Percentiles rank a stretch among this genome's conserved stretches.
phyloP scores from a whole-genome alignment of 495 filamentous ascomycete species.

The Daldinia grandis region DNA sequence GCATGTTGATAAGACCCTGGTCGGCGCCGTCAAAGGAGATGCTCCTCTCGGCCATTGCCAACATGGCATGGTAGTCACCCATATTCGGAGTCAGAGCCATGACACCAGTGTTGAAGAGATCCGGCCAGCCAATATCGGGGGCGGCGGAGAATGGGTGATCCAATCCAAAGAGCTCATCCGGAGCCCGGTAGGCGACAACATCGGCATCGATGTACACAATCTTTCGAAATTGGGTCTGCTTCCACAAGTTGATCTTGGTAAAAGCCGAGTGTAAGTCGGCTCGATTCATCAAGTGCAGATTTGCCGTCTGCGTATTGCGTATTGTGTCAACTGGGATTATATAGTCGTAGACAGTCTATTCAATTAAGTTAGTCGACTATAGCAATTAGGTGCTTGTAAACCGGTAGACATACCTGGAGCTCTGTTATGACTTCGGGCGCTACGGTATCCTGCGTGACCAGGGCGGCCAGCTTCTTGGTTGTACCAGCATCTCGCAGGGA shows the following conservation, averaged over 20 bases:
- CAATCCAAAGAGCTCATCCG: slow-evolving; percentile 89
- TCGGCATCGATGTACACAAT: slow-evolving; percentile 95
- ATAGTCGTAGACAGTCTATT: slow-evolving; percentile 83
- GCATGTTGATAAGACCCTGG: slow-evolving; percentile 94
- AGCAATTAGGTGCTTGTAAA: slow-evolving; percentile 1
- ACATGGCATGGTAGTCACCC: slow-evolving; percentile 85
- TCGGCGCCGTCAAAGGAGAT: slow-evolving; percentile 98
- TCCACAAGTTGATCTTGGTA: slow-evolving; percentile 97
- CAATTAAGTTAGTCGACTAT: slow-evolving; percentile 12
- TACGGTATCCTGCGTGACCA: slow-evolving; percentile 81
- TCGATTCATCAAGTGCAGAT: slow-evolving; percentile 91
- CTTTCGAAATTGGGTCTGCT: slow-evolving; percentile 84
- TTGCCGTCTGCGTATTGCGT: slow-evolving; percentile 76
- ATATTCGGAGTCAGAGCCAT: slow-evolving; percentile 90
- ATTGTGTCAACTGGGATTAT: slow-evolving; percentile 85
- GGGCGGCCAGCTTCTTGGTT: slow-evolving; percentile 81
- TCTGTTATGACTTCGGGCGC: slow-evolving; percentile 75
- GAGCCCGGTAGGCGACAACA: slow-evolving; percentile 82
- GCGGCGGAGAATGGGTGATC: slow-evolving; percentile 83
- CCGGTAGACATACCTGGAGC: slow-evolving; percentile 65
- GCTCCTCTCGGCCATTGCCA: slow-evolving; percentile 81
- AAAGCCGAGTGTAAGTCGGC: slow-evolving; percentile 89
- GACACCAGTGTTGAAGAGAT: slow-evolving; percentile 96
- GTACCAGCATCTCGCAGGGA: slow-evolving; percentile 93
- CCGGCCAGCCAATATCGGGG: slow-evolving; percentile 97